These are phyloP conservation scores for Zoysia pacifica DNA, from an alignment of 176 grass and related monocot species.

Conservation along the genomic window DNA sequence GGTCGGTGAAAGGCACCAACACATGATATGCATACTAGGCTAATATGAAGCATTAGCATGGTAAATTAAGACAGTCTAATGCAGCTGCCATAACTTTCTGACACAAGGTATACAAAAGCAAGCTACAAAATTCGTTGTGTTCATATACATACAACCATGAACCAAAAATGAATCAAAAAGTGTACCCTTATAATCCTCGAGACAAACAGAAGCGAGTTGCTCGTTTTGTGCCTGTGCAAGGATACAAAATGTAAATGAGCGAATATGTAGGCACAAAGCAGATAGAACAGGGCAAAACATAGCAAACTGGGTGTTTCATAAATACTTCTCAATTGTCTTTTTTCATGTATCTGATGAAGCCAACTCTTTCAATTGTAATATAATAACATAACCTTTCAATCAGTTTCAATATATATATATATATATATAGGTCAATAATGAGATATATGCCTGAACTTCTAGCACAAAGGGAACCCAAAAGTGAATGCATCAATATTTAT, in stretches of 20 bases:
- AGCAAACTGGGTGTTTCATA: slow-evolving; percentile 3
- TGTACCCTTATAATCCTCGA: slow-evolving; percentile 95
- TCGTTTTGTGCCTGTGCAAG: slow-evolving; percentile 81
- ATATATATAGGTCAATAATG: not conserved
- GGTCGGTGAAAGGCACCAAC: not conserved
- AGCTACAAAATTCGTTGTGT: not conserved
- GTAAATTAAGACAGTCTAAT: not conserved
- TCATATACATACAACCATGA: not conserved
- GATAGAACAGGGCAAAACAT: slow-evolving; percentile 20
- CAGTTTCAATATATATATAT: not conserved
- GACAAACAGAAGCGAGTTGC: slow-evolving; percentile 78
- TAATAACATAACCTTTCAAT: slow-evolving; percentile 1
- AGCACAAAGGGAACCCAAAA: slow-evolving; percentile 27
- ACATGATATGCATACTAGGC: not conserved
- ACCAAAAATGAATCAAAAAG: not conserved
- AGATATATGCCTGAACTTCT: slow-evolving; percentile 22
- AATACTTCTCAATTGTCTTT: slow-evolving; percentile 14
- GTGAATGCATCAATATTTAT: slow-evolving; percentile 24
- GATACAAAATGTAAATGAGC: slow-evolving; percentile 5
- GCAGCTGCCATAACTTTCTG: not conserved
- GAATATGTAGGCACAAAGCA: not conserved
- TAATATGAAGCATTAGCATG: no score
- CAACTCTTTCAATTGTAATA: slow-evolving; percentile 17
- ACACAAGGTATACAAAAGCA: slow-evolving; percentile 11
- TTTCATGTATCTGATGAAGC: not conserved